These are phyloP conservation scores for Annulohypoxylon maeteangense DNA, from an alignment of 495 filamentous ascomycete genomes.

Conservation along the genomic window DNA sequence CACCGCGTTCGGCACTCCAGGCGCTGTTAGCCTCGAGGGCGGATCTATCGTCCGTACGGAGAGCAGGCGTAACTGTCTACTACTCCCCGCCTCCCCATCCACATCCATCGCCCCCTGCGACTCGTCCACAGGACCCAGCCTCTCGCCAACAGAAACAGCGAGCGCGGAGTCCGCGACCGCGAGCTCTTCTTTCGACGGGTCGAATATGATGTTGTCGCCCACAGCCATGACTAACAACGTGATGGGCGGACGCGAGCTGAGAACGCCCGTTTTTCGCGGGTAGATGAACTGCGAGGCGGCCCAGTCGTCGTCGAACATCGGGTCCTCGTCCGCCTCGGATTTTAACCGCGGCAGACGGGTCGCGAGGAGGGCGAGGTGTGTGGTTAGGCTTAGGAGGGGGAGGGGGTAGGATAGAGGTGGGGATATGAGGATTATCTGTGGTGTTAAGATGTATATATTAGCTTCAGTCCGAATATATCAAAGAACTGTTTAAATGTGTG, in stretches of 20 bases:
- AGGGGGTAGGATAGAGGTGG: conserved; percentile 91
- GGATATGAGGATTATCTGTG: conserved; percentile 89
- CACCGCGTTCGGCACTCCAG: conserved; percentile 72
- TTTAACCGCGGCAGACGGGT: conserved; percentile 85
- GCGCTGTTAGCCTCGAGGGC: conserved; percentile 67
- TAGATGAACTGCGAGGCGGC: conserved; percentile 81
- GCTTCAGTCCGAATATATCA: background rate
- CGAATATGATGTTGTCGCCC: conserved; percentile 90
- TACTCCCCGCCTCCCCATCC: conserved; percentile 39
- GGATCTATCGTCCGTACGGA: conserved; percentile 77
- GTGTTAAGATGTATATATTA: conserved; percentile 9
- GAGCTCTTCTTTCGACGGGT: conserved; percentile 89
- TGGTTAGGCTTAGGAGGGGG: conserved; percentile 90
- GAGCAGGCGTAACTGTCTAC: conserved; percentile 56
- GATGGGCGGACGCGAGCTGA: conserved; percentile 72
- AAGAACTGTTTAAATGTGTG: background rate
- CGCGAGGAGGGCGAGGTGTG: conserved; percentile 92
- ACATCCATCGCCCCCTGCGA: conserved; percentile 35
- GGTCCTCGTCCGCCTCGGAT: conserved; percentile 91
- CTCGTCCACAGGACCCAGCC: background rate
- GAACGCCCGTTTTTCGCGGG: conserved; percentile 55
- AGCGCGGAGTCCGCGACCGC: conserved; percentile 89
- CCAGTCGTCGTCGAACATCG: conserved; percentile 99
- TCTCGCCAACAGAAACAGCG: conserved; percentile 74
- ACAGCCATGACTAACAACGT: conserved; percentile 90